Evolutionary conservation across 352 stramenopile genomes (phyloP), one percentile per base, ranked within the genome.

Genomic region (Pythium coloratum): DNA sequence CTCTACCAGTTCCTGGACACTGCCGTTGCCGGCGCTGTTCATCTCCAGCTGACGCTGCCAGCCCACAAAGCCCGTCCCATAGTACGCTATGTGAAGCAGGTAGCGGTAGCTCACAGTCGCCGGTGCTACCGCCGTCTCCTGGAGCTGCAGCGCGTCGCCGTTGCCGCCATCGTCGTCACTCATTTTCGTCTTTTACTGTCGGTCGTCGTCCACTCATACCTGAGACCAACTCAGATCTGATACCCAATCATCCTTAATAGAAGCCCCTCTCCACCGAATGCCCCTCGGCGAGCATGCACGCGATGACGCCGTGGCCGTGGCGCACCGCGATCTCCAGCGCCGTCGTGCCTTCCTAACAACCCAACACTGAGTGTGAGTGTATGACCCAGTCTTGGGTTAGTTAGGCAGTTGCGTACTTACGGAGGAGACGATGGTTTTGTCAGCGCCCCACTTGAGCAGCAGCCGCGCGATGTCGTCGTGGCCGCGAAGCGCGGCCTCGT

Each of bases 1-100:
- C 49, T 96, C 88, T 32, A 96, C 76, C 6, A 90, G 70, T 64
- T 94, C 84, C 72, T 96, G 88, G 6, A 96, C 76, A 71, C 86
- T 94, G 64, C 83, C 72, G 32, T 78, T 69, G n/a, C 83, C 78
- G 14, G 66, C 70, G 24, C 64, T 81, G 66, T 77, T 87, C 72
- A 69, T 76, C 13, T 80, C 70, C 38, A 70, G 66, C 64, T 94
- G 86, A 26, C 88, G 76, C 66, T 96, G 88, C 88, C 88, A 96
- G 6, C 88, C 88, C 8, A 94, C 77, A 40, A 91, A 89, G 13
- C 75, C 82, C 36, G 81, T 85, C 10, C 88, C 88, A 32, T 83
- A 80, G 72, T 96, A 96, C 36, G 84, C 84, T 53, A 94, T 83
- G 66, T 92, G 84, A 53, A 92, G 68, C 34, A 76, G 86, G 57